These are phyloP conservation scores for Rutidosis leptorrhynchoides DNA, from an alignment of 129 eudicot species.

Conservation along the genomic window DNA sequence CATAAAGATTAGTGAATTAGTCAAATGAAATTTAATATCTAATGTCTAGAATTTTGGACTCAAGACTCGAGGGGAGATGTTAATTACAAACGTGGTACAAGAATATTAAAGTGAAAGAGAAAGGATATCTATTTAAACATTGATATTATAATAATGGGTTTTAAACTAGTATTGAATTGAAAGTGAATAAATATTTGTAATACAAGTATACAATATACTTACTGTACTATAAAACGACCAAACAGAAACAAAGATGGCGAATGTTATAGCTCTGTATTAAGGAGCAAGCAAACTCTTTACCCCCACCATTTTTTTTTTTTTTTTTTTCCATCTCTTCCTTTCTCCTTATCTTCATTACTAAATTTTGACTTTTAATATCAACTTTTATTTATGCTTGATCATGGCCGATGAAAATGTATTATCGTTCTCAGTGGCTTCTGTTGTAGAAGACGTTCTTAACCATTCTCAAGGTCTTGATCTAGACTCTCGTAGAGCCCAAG, in stretches of 20 bases:
- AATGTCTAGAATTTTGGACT: not conserved
- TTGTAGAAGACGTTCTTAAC: constrained; percentile 78
- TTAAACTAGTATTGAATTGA: constrained; percentile 5
- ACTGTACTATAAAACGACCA: constrained; percentile 28
- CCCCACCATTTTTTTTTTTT: constrained; percentile 3
- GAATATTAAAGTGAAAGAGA: not conserved
- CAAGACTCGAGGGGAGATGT: not conserved
- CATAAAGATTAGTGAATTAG: not conserved
- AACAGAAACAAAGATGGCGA: constrained; percentile 31
- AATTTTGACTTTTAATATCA: not conserved
- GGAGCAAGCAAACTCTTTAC: constrained; percentile 26
- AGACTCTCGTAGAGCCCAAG: constrained; percentile 88
- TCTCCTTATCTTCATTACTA: not conserved
- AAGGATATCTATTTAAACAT: not conserved
- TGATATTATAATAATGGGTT: not conserved
- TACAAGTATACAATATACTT: constrained; percentile 23
- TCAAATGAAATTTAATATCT: not conserved
- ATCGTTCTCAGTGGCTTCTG: constrained; percentile 74
- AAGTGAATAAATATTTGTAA: constrained; percentile 6
- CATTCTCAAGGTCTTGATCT: constrained; percentile 69
- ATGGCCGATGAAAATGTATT: constrained; percentile 55
- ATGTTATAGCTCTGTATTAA: constrained; percentile 25
- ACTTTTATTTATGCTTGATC: constrained; percentile 25
- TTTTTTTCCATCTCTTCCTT: not conserved
- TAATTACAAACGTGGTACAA: not conserved